A percentile compares a stretch with the other conserved stretches of the same genome.
These are phyloP conservation scores for Hemileccinum impolitum DNA, from an alignment of 768 basidiomycete species.

Conservation along the genomic window DNA sequence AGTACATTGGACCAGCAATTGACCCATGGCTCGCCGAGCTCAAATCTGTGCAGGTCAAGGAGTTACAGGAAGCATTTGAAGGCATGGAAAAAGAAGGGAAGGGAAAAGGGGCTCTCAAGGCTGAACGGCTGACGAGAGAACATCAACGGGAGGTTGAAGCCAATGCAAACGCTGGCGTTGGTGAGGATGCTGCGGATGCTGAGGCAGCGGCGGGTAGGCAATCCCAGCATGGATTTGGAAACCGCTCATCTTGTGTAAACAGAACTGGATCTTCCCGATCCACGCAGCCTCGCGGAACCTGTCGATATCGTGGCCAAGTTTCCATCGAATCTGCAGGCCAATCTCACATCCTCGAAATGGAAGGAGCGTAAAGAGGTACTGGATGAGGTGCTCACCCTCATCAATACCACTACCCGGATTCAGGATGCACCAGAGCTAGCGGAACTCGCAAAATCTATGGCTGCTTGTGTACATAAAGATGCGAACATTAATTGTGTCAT, in stretches of 20 bases:
- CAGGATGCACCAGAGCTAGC: constrained; percentile 76
- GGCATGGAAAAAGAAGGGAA: constrained; percentile 78
- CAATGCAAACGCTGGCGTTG: constrained; percentile 36
- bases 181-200: constrained; percentile 37
- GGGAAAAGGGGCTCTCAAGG: constrained; percentile 78
- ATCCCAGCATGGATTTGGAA: not conserved
- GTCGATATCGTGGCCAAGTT: constrained; percentile 76
- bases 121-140: constrained; percentile 72
- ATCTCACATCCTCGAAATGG: constrained; percentile 92
- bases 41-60: constrained; percentile 96
- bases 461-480: constrained; percentile 78
- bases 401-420: constrained; percentile 71
- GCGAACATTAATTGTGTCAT: constrained; percentile 96
- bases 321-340: constrained; percentile 67
- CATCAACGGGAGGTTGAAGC: constrained; percentile 70
- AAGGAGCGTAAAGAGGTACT: constrained; percentile 93
- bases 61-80: constrained; percentile 89
- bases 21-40: constrained; percentile 84
- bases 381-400: constrained; percentile 71
- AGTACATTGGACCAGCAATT: constrained; percentile 80
- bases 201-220: constrained; percentile 51
- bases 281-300: constrained; percentile 74
- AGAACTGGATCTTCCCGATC: constrained; percentile 65
- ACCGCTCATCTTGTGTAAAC: constrained; percentile 11
- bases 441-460: constrained; percentile 74